These are phyloP conservation scores for Aspergillus kassunensis DNA, from an alignment of 495 filamentous ascomycete genomes.

Conservation along the genomic window DNA sequence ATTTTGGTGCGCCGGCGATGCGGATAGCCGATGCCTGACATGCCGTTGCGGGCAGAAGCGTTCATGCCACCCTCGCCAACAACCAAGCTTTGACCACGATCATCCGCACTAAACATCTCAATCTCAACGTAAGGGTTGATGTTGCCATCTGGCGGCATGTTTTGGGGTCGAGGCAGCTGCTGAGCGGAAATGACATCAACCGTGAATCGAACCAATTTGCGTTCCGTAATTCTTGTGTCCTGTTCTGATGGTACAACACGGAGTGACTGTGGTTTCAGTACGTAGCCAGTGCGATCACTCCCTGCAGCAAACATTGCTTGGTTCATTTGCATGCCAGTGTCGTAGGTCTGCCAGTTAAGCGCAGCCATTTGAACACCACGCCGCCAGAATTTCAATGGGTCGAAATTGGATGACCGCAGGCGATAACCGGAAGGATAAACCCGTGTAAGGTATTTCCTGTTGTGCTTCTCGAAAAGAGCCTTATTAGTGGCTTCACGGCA, in stretches of 20 bases:
- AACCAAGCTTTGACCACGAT: slow-evolving; percentile 66
- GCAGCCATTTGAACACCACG: slow-evolving; percentile 95
- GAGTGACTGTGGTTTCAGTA: slow-evolving; percentile 85
- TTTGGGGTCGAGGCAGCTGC: slow-evolving; percentile 79
- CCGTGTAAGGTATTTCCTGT: slow-evolving; percentile 85
- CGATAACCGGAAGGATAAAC: slow-evolving; percentile 84
- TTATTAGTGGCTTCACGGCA: slow-evolving; percentile 69
- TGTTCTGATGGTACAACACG: slow-evolving; percentile 54
- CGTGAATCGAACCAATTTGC: slow-evolving; percentile 74
- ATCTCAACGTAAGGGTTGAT: slow-evolving; percentile 93
- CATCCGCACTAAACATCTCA: slow-evolving; percentile 90
- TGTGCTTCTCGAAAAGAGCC: slow-evolving; percentile 75
- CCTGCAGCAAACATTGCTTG: slow-evolving; percentile 98
- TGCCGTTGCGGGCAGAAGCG: slow-evolving; percentile 62
- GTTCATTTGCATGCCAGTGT: slow-evolving; percentile 90
- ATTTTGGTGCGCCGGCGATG: slow-evolving; percentile 74
- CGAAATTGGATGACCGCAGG: slow-evolving; percentile 83
- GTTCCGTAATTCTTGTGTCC: slow-evolving; percentile 43
- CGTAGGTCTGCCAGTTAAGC: slow-evolving; percentile 97
- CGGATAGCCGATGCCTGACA: slow-evolving; percentile 69
- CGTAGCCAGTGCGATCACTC: slow-evolving; percentile 81
- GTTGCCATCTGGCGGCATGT: slow-evolving; percentile 61
- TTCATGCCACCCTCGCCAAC: slow-evolving; percentile 65
- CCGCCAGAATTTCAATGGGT: slow-evolving; percentile 88
- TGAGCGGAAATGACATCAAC: slow-evolving; percentile 92